phyloP scores from a whole-genome alignment of 106 monocot genomes.

The Agapanthus africanus region DNA sequence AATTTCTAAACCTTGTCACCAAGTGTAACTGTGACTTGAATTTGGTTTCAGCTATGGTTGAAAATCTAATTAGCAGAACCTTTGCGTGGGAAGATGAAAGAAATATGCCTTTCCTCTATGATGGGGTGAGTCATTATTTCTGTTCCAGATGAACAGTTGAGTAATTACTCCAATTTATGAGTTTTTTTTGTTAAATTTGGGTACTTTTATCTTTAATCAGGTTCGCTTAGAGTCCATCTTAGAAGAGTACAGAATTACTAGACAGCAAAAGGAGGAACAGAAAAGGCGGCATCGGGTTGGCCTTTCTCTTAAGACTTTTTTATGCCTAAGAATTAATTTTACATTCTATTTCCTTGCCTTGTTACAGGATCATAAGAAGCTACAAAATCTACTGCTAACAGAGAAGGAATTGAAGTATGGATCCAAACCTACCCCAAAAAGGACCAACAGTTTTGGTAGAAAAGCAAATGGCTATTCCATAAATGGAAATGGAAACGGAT shows the following conservation, averaged over 20 bases:
- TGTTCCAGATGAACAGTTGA: neutral
- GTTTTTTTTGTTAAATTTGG: neutral
- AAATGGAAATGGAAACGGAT: slow-evolving; percentile 40
- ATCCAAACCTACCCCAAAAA: slow-evolving; percentile 64
- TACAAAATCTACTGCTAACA: slow-evolving; percentile 52
- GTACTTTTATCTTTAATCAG: slow-evolving; percentile 23
- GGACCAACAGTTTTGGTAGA: slow-evolving; percentile 37
- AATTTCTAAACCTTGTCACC: neutral
- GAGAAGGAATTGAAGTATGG: slow-evolving; percentile 70
- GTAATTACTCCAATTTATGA: neutral
- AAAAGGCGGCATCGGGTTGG: slow-evolving; percentile 70
- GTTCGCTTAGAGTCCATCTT: slow-evolving; percentile 72
- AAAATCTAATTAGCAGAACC: slow-evolving; percentile 16
- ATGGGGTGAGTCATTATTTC: slow-evolving; percentile 16
- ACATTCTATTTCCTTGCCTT: neutral
- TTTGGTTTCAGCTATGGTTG: slow-evolving; percentile 17
- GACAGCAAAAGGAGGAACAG: slow-evolving; percentile 84
- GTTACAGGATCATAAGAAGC: slow-evolving; percentile 71
- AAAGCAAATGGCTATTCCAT: slow-evolving; percentile 19
- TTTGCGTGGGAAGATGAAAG: slow-evolving; percentile 20
- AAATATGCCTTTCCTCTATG: slow-evolving; percentile 20
- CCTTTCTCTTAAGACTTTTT: neutral
- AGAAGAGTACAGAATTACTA: slow-evolving; percentile 71
- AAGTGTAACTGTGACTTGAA: neutral
- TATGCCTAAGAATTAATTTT: no score